Base-by-base conservation (phyloP, 257 asterid genomes). In the Phtheirospermum japonicum region DNA sequence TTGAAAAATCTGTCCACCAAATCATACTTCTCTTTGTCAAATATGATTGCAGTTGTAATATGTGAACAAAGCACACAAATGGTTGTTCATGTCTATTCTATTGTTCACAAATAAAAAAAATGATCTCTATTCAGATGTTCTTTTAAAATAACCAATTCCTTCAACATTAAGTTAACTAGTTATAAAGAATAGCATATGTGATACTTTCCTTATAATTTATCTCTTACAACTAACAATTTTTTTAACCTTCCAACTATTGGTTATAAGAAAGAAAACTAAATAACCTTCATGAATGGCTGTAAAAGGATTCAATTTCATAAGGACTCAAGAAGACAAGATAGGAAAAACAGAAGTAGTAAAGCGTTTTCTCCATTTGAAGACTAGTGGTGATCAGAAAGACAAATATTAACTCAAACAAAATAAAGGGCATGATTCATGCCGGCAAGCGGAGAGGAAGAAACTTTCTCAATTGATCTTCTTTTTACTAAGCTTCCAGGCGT, bases 171-270 rank as follows among this genome's bases (percentile, higher is more conserved):
- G 43, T 37, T 37, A 37, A 8, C 8, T 7, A 37, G 8, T 7
- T 0, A 37, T 37, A 7, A 37, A 37, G 43, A 37, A 9, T 8
- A 8, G 2, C 43, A 42, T 42, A 10, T 42, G 14, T 2, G 7
- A 46, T 46, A 6, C 10, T 14, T 46, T 23, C 23, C 53, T n/a
- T 12, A 48, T 48, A 48, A 16, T 18, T 4, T 2, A 17, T 48
- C 54, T 48, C 54, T 14, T 48, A 48, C 54, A 48, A 48, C 28
- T 48, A 17, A 17, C 54, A 26, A 6, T 48, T 48, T 45, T 48
- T 6, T 42, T 13, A 42, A 48, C 54, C 54, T 48, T 48, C 54
- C 54, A 48, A 48, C 54, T 48, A 6, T 4, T 48, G 28, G 54
- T 48, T 18, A n/a, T 48, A 48, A 16, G 28, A 18, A 18, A 48